phyloP scores from a whole-genome alignment of 1,284 basidiomycete genomes.

The Moniliophthora roreri region DNA sequence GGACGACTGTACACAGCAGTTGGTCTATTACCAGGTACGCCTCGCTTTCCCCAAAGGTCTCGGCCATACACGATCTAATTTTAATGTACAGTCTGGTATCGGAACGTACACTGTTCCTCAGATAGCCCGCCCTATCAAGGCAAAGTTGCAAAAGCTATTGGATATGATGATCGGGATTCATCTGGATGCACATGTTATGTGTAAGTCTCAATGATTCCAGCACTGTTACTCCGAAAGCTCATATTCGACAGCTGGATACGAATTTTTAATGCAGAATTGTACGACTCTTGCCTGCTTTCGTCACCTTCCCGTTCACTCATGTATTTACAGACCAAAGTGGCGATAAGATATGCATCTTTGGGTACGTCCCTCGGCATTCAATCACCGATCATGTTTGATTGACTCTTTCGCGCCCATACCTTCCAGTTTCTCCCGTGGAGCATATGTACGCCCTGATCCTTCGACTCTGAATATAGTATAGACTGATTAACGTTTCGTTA shows the following conservation, averaged over 20 bases:
- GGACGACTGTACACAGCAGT: constrained; percentile 37
- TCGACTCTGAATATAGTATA: constrained; percentile 6
- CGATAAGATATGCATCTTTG: constrained; percentile 55
- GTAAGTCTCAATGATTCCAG: constrained; percentile 20
- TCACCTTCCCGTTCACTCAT: neutral
- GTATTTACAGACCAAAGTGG: constrained; percentile 33
- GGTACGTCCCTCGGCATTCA: constrained; percentile 19
- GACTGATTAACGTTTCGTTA: neutral
- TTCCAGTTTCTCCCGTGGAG: constrained; percentile 40
- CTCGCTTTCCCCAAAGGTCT: neutral
- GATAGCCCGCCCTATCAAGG: constrained; percentile 34
- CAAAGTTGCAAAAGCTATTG: constrained; percentile 33
- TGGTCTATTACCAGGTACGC: constrained; percentile 47
- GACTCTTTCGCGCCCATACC: neutral
- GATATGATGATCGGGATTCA: constrained; percentile 29
- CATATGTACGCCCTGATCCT: constrained; percentile 23
- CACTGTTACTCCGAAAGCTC: neutral
- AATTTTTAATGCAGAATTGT: constrained; percentile 66
- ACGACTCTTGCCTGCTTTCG: constrained; percentile 11
- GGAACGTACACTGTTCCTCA: constrained; percentile 51
- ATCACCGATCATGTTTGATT: neutral
- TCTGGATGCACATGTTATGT: constrained; percentile 51
- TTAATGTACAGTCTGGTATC: constrained; percentile 41
- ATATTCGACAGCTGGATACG: constrained; percentile 45
- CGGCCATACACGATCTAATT: neutral